Evolutionary conservation across 345 rosid genomes (phyloP).

Genomic region (Euphorbia peplus): DNA sequence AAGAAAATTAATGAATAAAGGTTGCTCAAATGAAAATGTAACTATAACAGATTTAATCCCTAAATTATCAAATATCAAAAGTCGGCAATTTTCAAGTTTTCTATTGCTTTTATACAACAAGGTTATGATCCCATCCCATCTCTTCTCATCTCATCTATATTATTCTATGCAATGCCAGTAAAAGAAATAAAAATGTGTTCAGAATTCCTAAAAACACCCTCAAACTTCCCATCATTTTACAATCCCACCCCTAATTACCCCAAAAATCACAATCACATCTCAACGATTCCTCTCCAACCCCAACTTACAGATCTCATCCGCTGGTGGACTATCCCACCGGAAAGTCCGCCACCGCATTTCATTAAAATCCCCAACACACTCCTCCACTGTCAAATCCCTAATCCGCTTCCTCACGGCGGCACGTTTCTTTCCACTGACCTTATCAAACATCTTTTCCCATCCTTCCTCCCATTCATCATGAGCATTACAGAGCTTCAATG

Average conservation of each 20-base stretch:
- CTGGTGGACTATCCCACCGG: slow-evolving; percentile 72
- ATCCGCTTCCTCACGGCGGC: slow-evolving; percentile 49
- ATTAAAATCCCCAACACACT: slow-evolving; percentile 54
- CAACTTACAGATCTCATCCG: slow-evolving; percentile 52
- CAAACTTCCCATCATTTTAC: slow-evolving; percentile 12
- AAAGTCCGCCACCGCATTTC: slow-evolving; percentile 40
- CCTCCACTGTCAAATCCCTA: slow-evolving; percentile 26
- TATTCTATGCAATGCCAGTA: no score
- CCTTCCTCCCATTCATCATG: slow-evolving; percentile 58
- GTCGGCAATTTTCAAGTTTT: no score
- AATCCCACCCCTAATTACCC: not conserved
- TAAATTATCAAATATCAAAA: no score
- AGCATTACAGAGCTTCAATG: slow-evolving; percentile 68
- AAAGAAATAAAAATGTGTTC: not conserved
- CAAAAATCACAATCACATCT: not conserved
- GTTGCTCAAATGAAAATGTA: no score
- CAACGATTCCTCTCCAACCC: slow-evolving; percentile 28
- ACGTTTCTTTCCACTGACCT: slow-evolving; percentile 40
- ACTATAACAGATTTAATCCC: no score
- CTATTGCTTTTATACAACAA: not conserved
- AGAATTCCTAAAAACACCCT: not conserved
- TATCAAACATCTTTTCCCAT: slow-evolving; percentile 71
- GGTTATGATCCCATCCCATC: not conserved
- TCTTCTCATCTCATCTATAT: no score
- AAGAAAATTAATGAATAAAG: no score